phyloP scores from a whole-genome alignment of 225 moss, liverwort and hornwort species.

The Polytrichum formosum region DNA sequence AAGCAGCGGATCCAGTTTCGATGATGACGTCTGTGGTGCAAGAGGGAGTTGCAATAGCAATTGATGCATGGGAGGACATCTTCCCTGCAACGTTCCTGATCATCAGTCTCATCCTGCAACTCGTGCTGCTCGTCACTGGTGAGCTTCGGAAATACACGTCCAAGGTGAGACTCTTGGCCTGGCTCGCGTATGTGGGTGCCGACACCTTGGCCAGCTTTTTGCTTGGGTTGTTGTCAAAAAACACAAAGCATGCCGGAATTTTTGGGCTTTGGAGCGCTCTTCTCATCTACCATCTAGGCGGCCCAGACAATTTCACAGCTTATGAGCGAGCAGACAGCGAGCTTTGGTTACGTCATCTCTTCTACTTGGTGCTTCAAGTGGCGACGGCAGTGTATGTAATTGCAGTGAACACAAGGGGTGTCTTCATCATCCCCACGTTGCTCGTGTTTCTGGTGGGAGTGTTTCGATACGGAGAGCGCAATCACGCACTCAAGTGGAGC shows the following conservation, averaged over 20 bases:
- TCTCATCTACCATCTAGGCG: constrained; percentile 15
- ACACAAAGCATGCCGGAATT: background rate
- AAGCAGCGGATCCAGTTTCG: background rate
- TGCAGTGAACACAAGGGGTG: constrained; percentile 4
- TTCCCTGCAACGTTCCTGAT: constrained; percentile 4
- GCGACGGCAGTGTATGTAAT: constrained; percentile 3
- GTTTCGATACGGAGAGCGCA: constrained; percentile 10
- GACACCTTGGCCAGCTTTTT: background rate
- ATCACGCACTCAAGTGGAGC: constrained; percentile 7
- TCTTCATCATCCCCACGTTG: constrained; percentile 9
- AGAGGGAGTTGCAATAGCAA: background rate
- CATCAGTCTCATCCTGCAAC: constrained; percentile 1
- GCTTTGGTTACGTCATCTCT: constrained; percentile 8
- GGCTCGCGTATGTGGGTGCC: background rate
- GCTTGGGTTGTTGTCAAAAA: constrained; percentile 6
- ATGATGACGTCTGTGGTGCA: background rate
- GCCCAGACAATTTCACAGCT: constrained; percentile 18
- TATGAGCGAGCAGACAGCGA: constrained; percentile 18
- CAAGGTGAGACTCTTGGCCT: background rate
- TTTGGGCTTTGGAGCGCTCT: constrained; percentile 16
- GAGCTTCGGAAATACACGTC: background rate
- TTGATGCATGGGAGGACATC: background rate
- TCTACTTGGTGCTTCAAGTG: constrained; percentile 9
- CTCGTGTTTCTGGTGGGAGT: constrained; percentile 14
- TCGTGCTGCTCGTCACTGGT: background rate